Percentiles rank a stretch among this genome's conserved stretches.
These are phyloP conservation scores for Smithsoniella earleae DNA, from an alignment of 163 green algal genomes.

Conservation along the genomic window DNA sequence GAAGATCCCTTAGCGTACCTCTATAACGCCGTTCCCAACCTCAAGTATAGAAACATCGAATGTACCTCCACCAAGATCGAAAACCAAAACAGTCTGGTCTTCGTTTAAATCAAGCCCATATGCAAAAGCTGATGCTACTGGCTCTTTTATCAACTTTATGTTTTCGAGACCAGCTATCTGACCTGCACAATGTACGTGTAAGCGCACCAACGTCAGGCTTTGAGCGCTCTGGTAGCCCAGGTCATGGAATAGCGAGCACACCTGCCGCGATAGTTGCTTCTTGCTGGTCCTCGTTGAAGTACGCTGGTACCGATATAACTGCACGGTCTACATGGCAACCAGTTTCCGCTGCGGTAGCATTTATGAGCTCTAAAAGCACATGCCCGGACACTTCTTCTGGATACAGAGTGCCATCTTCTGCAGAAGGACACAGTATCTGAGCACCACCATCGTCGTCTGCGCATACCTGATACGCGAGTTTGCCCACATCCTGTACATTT, in stretches of 20 bases:
- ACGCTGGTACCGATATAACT: conserved; percentile 79
- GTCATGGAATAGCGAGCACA: too few relatives aligned
- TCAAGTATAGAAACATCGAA: conserved; percentile 84
- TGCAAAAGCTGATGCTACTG: conserved; percentile 73
- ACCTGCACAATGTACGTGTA: conserved; percentile 36
- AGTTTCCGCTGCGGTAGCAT: not conserved
- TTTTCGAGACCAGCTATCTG: conserved; percentile 63
- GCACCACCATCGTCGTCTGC: conserved; percentile 54
- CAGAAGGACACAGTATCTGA: conserved; percentile 43
- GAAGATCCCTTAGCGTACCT: conserved; percentile 55
- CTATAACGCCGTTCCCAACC: conserved; percentile 69
- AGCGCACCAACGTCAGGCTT: too few relatives aligned
- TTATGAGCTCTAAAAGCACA: conserved; percentile 29
- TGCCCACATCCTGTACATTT: not conserved
- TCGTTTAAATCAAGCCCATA: conserved; percentile 71
- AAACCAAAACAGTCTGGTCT: conserved; percentile 77
- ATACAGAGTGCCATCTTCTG: conserved; percentile 51
- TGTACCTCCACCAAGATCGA: conserved; percentile 88
- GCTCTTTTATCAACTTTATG: conserved; percentile 71
- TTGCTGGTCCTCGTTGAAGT: conserved; percentile 66
- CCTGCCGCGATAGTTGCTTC: conserved; percentile 64
- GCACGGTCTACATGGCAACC: conserved; percentile 34
- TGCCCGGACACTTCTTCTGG: conserved; percentile 66
- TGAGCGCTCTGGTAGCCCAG: too few relatives aligned
- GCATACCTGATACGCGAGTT: conserved; percentile 37